Conservation (phyloP, 2,329 filamentous ascomycete species). For the Coniochaeta hoffmannii region DNA sequence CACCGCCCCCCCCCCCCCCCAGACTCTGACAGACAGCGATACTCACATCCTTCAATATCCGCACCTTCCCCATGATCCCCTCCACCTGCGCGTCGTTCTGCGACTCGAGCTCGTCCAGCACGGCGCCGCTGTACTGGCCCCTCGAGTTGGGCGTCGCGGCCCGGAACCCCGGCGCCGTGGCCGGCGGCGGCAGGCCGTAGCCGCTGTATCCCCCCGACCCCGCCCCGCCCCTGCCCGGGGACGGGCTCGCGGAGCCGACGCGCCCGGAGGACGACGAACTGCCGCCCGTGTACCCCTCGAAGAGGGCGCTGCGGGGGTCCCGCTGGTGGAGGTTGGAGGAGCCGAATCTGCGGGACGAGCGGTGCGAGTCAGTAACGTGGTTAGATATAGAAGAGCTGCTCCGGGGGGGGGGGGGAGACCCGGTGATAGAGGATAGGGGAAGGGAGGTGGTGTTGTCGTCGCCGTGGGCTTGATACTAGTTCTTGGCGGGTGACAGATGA, state of each 20-base stretch:
- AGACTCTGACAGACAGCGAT: conserved; percentile 10
- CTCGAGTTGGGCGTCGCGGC: conserved; percentile 67
- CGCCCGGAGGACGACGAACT: conserved; percentile 18
- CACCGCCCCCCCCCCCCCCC: too few species aligned
- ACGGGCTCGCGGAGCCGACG: conserved; percentile 31
- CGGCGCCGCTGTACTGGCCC: conserved; percentile 88
- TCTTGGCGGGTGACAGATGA: too few species aligned
- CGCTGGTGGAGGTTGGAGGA: conserved; percentile 65
- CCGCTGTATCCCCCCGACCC: too few species aligned
- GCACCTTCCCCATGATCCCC: conserved; percentile 86
- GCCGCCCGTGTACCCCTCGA: conserved; percentile 63
- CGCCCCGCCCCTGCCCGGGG: too few species aligned
- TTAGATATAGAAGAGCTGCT: too few species aligned
- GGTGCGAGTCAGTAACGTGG: not conserved
- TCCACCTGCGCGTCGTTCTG: conserved; percentile 90
- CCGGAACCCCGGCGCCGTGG: conserved; percentile 38
- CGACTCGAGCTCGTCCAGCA: conserved; percentile 87
- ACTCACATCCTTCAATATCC: conserved; percentile 77
- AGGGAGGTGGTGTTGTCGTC: too few species aligned
- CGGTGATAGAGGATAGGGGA: too few species aligned
- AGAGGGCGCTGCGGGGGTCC: conserved; percentile 64
- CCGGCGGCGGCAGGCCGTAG: conserved; percentile 31
- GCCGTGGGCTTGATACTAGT: too few species aligned
- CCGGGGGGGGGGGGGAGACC: too few species aligned
- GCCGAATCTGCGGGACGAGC: conserved; percentile 47